Evolutionary conservation across 2,329 filamentous ascomycete species (phyloP), one percentile per base, ranked within the genome.

Genomic region (Aschersonia sp.): DNA sequence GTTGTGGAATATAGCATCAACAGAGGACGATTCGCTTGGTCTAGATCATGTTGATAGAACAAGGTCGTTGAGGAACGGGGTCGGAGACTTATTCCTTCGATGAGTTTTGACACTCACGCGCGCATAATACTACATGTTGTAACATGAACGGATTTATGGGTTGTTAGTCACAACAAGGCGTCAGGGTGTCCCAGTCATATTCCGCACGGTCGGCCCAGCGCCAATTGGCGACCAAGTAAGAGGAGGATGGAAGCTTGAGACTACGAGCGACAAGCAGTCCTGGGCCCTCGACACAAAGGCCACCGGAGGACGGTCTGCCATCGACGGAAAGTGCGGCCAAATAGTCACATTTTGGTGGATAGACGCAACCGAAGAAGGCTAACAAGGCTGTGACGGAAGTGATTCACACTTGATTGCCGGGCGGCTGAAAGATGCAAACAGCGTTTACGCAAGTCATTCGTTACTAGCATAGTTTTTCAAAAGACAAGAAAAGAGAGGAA

Each of bases 41-140:
- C 62, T 85, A 51, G 81, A 85, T 59, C 81, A 85, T 55, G 65
- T 75, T 44, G 80, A 84, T 64, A 74, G 79, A 57, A 70, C 77
- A 47, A 70, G 78, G 54, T 64, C 71, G 28, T 55, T 75, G 53
- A 71, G 78, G 50, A 82, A 81, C 57, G 79, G 78, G 44, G 72
- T 69, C 52, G 74, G 74, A 43, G 80, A 83, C 58, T 68, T 84
- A 58, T 82, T 82, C 65, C 73, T 82, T 54, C 63, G 62, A 59
- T 68, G 62, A 52, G 38, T 30, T 12, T 10, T 31, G 43, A 29
- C 20, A 5, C 29, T 9, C 31, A 12, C 20, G 20, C 20, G 38
- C 47, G 47, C 40, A 44, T 44, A 45, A 40, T 47, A 35, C 42
- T 20, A 20, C 30, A 44, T 4, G 30, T 42, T 28, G 30, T 47